These are phyloP conservation scores for Platanus orientalis DNA, from an alignment of 164 flowering plant genomes.

Conservation along the genomic window DNA sequence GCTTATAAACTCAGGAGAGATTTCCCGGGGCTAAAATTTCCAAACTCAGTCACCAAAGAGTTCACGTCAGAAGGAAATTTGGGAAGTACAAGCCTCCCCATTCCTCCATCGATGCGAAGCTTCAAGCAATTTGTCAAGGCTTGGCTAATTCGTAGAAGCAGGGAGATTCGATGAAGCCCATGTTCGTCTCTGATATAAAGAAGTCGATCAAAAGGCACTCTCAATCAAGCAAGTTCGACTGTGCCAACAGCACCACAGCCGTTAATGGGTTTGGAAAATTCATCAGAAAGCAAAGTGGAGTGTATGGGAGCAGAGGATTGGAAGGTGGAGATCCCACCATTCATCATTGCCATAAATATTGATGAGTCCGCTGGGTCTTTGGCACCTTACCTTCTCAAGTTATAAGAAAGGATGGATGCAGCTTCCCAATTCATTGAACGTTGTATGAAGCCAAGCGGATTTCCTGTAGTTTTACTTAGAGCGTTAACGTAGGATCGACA, in stretches of 20 bases:
- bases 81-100: conserved; percentile 58
- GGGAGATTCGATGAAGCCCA: conserved; percentile 14
- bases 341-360: conserved; percentile 26
- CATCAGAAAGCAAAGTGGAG: conserved; percentile 1
- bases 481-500: too few species aligned
- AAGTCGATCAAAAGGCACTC: conserved; percentile 8
- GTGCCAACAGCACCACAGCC: conserved; percentile 6
- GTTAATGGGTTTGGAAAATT: neutral
- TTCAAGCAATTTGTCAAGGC: conserved; percentile 67
- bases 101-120: conserved; percentile 87
- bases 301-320: conserved; percentile 6
- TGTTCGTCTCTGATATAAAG: conserved; percentile 6
- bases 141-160: conserved; percentile 41
- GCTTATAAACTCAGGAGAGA: conserved; percentile 86
- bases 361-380: conserved; percentile 55
- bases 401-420: too few species aligned
- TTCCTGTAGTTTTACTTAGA: too few species aligned
- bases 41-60: conserved; percentile 53
- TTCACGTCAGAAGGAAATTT: conserved; percentile 35
- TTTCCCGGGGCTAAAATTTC: conserved; percentile 79
- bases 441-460: too few species aligned
- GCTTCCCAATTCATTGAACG: too few species aligned
- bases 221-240: neutral
- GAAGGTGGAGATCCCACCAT: conserved; percentile 37
- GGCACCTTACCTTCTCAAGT: too few species aligned